Base-by-base conservation (phyloP, 148 eudicot genomes). In the Polygonum maritimum region DNA sequence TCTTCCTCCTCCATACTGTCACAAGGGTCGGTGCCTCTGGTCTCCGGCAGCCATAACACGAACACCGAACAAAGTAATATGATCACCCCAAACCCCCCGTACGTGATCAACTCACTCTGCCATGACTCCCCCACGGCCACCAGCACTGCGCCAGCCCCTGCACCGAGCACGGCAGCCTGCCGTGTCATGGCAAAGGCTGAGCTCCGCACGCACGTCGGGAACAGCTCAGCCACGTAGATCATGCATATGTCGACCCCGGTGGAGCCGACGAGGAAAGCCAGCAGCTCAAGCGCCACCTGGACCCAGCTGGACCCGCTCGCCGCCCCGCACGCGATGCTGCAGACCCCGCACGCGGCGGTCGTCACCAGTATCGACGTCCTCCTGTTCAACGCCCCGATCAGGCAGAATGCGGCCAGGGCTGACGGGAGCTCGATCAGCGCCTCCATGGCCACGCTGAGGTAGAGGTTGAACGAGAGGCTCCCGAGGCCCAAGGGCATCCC, bases 191-290 rank as follows among this genome's bases (percentile, higher is more conserved):
- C 79, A 41, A 90, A 77, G 1, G 94, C 97, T 9, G 92, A 87
- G 81, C 90, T 92, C 41, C 97, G 79, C 44, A 87, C 87, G 39
- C 91, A 83, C 0, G 97, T 90, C 2, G 94, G 97, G n/a, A 92
- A 90, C 82, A 90, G 10, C 85, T 92, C 97, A 1, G 86, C 49
- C 0, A 85, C 77, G 81, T 84, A 92, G 1, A 92, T 88, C 48
- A 88, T 21, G 47, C 87, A 75, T n/a, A 92, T 65, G 45, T 85
- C 78, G 2, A 84, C 79, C 0, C 85, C 86, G 2, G 89, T 84
- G 4, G 87, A 88, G 0, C 85, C 87, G 5, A 86, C 18, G 31
- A 85, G 81, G 35, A 86, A 91, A 0, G 92, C 83, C 3, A 82
- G 47, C 15, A 84, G 26, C 77, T 92, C 92, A 12, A 82, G 41